These are phyloP conservation scores for Aspergillus ochraceus DNA, from an alignment of 2,329 filamentous ascomycete genomes.

Conservation along the genomic window DNA sequence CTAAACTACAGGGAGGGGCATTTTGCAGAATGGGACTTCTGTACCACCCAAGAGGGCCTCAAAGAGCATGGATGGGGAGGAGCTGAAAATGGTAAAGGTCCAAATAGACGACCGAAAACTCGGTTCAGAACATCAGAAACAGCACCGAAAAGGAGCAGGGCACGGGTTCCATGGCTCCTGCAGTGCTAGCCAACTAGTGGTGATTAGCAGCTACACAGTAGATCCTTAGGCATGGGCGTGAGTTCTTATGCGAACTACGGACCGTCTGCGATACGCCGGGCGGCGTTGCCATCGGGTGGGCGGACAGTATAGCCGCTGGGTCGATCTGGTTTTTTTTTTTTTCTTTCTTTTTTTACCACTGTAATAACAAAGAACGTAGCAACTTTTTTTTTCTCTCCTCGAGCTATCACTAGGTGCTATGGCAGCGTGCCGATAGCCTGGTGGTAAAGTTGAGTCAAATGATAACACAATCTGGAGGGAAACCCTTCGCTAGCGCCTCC, in stretches of 20 bases:
- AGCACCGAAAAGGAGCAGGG: conserved; percentile 14
- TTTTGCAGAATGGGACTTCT: conserved; percentile 6
- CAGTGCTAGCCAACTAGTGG: conserved; percentile 13
- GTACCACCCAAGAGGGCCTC: conserved; percentile 12
- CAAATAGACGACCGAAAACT: conserved; percentile 16
- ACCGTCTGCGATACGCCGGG: not conserved
- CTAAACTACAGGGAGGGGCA: conserved; percentile 7
- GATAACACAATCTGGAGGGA: conserved; percentile 9
- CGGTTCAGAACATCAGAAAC: conserved; percentile 6
- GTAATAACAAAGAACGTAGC: too few species aligned
- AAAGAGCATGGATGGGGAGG: conserved; percentile 4
- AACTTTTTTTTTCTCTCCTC: too few species aligned
- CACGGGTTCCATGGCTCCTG: conserved; percentile 16
- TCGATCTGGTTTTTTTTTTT: not conserved
- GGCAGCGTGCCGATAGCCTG: not conserved
- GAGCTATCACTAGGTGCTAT: too few species aligned
- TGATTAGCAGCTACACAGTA: conserved; percentile 20
- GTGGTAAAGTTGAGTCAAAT: conserved; percentile 6
- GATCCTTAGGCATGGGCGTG: conserved; percentile 12
- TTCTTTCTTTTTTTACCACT: too few species aligned
- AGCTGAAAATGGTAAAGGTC: conserved; percentile 15
- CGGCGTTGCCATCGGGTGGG: too few species aligned
- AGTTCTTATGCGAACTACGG: conserved; percentile 12
- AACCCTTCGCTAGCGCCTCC: conserved; percentile 1
- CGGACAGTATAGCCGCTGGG: too few species aligned